These are phyloP conservation scores for Ogataea paraovalis DNA, from an alignment of 805 yeast species.

Conservation along the genomic window DNA sequence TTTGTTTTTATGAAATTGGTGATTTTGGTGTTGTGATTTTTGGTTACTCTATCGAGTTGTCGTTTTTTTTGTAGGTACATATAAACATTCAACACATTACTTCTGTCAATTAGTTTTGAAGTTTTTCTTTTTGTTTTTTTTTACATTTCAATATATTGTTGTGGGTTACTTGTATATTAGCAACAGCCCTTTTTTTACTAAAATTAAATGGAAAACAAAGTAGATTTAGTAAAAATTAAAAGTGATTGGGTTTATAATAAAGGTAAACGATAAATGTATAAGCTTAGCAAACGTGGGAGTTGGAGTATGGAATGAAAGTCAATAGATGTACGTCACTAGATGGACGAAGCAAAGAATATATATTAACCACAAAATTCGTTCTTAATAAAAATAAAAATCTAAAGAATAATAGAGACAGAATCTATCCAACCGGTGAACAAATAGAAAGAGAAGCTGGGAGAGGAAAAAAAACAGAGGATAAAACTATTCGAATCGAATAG, in stretches of 20 bases:
- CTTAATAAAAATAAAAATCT: not conserved
- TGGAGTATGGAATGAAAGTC: too few relatives aligned
- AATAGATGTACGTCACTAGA: too few relatives aligned
- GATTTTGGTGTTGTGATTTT: too few relatives aligned
- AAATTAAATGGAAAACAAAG: too few relatives aligned
- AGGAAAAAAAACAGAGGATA: not conserved
- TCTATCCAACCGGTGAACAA: constrained; percentile 2
- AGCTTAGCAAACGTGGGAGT: too few relatives aligned
- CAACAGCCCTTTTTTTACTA: not conserved
- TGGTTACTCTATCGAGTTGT: too few relatives aligned
- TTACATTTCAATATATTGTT: not conserved
- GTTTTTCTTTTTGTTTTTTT: not conserved
- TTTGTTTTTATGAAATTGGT: too few relatives aligned
- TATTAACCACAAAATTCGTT: not conserved
- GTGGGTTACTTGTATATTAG: not conserved
- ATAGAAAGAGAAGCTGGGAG: too few relatives aligned
- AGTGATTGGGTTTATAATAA: not conserved
- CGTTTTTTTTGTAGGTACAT: too few relatives aligned
- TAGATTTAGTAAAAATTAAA: not conserved
- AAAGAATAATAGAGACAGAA: not conserved
- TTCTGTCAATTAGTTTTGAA: not conserved
- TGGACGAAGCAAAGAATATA: too few relatives aligned
- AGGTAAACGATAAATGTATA: too few relatives aligned
- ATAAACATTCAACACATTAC: too few relatives aligned
- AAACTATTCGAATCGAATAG: not conserved